Evolutionary conservation across 805 yeast species (phyloP).

Genomic region (Pichia ethanolica): DNA sequence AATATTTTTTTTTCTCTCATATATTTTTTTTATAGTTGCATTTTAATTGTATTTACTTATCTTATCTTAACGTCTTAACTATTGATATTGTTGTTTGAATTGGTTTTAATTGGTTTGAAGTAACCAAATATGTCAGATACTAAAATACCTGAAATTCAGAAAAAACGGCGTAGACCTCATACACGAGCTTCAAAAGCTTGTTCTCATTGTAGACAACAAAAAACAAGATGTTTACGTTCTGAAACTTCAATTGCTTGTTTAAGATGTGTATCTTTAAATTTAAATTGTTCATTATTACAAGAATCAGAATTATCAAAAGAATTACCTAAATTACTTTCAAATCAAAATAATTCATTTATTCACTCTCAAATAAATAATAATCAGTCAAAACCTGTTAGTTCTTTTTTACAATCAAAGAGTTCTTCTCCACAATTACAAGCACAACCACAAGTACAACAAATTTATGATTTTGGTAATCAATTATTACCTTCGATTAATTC

Average conservation of each 20-base stretch:
- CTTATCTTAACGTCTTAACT: too few species aligned
- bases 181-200: slow-evolving; percentile 12
- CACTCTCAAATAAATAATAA: background rate
- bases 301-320: background rate
- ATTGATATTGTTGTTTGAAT: too few species aligned
- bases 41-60: too few species aligned
- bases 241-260: slow-evolving; percentile 7
- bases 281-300: slow-evolving; percentile 6
- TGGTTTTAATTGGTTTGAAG: too few species aligned
- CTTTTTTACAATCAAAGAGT: background rate
- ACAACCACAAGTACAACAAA: background rate
- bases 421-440: background rate
- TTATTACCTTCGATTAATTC: background rate
- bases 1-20: too few species aligned
- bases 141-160: background rate
- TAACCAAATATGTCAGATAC: background rate
- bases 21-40: too few species aligned
- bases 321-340: background rate
- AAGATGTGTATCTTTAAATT: slow-evolving; percentile 9
- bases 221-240: slow-evolving; percentile 11
- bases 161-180: slow-evolving; percentile 7
- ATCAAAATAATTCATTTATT: background rate
- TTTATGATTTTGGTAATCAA: background rate
- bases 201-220: slow-evolving; percentile 9
- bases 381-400: background rate